These are phyloP conservation scores for Persicaria tinctoria DNA, from an alignment of 148 eudicot species.

Conservation along the genomic window DNA sequence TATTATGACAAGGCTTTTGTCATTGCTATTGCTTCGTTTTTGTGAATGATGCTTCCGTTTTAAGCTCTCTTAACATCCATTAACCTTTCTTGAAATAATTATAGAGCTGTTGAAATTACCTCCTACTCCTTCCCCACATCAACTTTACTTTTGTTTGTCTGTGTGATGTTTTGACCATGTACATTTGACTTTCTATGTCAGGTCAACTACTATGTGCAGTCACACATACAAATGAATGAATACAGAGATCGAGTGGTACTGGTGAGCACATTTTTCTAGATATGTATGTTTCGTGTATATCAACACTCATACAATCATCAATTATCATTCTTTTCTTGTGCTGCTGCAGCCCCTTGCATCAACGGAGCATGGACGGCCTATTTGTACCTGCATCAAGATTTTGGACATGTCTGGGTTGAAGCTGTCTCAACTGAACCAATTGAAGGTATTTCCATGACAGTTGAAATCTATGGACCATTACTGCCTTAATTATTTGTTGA, in stretches of 20 bases:
- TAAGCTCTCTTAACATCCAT: neutral
- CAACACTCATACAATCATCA: neutral
- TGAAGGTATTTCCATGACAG: constrained; percentile 54
- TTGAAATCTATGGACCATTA: neutral
- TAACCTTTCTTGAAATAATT: neutral
- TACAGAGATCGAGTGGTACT: constrained; percentile 86
- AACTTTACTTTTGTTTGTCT: neutral
- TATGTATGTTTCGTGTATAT: neutral
- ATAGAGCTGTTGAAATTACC: neutral
- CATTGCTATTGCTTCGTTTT: too few species aligned
- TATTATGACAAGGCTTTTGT: neutral
- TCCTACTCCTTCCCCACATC: neutral
- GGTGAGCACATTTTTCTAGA: constrained; percentile 36
- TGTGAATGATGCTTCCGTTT: neutral
- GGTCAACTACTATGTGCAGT: constrained; percentile 88
- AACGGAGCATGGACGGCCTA: constrained; percentile 52
- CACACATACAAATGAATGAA: constrained; percentile 96
- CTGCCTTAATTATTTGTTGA: neutral
- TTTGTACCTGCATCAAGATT: constrained; percentile 79
- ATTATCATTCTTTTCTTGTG: constrained; percentile 7
- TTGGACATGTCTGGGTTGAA: constrained; percentile 96
- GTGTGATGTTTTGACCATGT: neutral
- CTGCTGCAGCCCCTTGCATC: constrained; percentile 68
- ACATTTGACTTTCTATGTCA: constrained; percentile 21
- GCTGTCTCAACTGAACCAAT: constrained; percentile 76